Evolutionary conservation across 176 grass and related monocot species (phyloP).

Genomic region (Pontederia paniculata): DNA sequence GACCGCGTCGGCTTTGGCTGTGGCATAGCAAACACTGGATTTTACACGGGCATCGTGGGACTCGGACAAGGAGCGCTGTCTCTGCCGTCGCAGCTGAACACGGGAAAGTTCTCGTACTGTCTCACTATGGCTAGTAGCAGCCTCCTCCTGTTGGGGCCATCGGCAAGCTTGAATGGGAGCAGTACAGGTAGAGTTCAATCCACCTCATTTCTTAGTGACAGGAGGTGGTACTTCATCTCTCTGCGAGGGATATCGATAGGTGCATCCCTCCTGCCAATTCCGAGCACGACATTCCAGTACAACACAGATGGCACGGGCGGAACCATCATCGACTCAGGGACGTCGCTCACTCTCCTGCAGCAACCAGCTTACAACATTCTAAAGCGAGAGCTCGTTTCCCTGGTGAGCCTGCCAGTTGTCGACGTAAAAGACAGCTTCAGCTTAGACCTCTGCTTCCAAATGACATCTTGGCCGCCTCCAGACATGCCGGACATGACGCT

Average conservation of each 20-base stretch:
- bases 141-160: constrained; percentile 42
- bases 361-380: constrained; percentile 28
- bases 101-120: constrained; percentile 76
- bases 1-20: constrained; percentile 45
- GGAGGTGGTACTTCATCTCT: constrained; percentile 53
- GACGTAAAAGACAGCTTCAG: constrained; percentile 30
- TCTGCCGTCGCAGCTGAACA: constrained; percentile 43
- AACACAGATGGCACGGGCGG: constrained; percentile 43
- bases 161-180: constrained; percentile 18
- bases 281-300: constrained; percentile 30
- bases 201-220: constrained; percentile 55
- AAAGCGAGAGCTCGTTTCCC: constrained; percentile 34
- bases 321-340: constrained; percentile 71
- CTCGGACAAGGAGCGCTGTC: constrained; percentile 52
- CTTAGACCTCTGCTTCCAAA: constrained; percentile 57
- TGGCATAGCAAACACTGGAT: constrained; percentile 55
- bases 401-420: constrained; percentile 35
- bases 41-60: no score
- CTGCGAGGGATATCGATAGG: constrained; percentile 50
- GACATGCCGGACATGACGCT: constrained; percentile 58
- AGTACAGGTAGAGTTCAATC: constrained; percentile 25
- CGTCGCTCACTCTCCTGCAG: constrained; percentile 60
- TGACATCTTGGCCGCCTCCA: constrained; percentile 21
- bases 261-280: constrained; percentile 22
- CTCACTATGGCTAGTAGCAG: constrained; percentile 49